Base-by-base conservation (phyloP, 2,329 filamentous ascomycete genomes). In the Fusarium nematophilum region DNA sequence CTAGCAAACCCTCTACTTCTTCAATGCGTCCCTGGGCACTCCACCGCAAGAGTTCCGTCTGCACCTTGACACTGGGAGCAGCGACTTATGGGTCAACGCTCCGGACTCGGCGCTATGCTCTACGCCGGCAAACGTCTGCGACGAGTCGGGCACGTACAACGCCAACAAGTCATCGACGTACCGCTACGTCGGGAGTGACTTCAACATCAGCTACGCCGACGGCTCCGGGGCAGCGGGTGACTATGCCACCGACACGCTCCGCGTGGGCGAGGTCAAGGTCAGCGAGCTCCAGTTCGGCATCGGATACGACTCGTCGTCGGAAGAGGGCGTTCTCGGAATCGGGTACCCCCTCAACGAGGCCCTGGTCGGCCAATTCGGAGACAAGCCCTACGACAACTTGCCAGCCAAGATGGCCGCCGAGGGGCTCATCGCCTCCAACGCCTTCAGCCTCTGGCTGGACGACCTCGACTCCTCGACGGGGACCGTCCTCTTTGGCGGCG, bases 121-220 rank as follows among this genome's bases (percentile, higher is more conserved):
- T 7, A 68, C 73, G 5, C 66, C 70, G 1, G 72, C 73, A 2
- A 70, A 80, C 11, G 82, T 83, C 1, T 95, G 92, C 70, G 68
- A 74, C 6, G 76, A 75, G 14, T 83, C 86, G 1, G 91, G 91
- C 11, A 86, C 86, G 1, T 96, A 93, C 74, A 73, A 77, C 36
- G 83, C 90, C 33, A 89, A 90, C 71, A 75, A 80, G 1, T 96
- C 92, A 0, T 92, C 90, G 2, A 91, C 92, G 3, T 94, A 93
- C 74, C 69, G 82, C 27, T 92, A 88, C 70, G 75, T 96, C 49
- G 88, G 87, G 60, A 87, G 85, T 69, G 81, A 87, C 57, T 97
- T 97, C 79, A 93, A 94, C 76, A 96, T 97, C 62, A 87, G 88
- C 2, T 97, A 97, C 65, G 89, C 90, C 33, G 93, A 97, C 75